Percentiles rank a stretch among this genome's conserved stretches.
phyloP scores from a whole-genome alignment of 495 filamentous ascomycete genomes.

The Hypoxylon perforatum region DNA sequence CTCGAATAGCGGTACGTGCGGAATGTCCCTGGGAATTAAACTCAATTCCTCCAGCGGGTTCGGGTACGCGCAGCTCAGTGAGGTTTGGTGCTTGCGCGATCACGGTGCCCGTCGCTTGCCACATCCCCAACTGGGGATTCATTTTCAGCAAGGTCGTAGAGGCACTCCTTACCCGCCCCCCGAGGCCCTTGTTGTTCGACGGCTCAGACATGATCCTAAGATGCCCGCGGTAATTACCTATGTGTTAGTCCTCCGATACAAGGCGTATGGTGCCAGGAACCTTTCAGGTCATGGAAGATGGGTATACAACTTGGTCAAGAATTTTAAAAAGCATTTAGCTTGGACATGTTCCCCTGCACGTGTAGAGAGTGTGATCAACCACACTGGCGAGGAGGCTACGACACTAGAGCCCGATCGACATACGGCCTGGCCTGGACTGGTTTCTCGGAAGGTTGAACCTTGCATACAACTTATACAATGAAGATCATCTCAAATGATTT shows the following conservation, averaged over 20 bases:
- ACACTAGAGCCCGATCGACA: not conserved
- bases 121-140: slow-evolving; percentile 50
- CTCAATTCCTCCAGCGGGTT: slow-evolving; percentile 30
- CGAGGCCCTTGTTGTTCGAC: slow-evolving; percentile 13
- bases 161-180: slow-evolving; percentile 38
- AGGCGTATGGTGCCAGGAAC: not conserved
- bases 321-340: no score
- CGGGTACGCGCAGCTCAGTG: slow-evolving; percentile 42
- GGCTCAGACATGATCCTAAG: slow-evolving; percentile 15
- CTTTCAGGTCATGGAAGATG: no score
- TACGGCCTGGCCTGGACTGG: not conserved
- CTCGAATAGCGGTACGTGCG: slow-evolving; percentile 22
- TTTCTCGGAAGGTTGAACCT: not conserved
- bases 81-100: slow-evolving; percentile 47
- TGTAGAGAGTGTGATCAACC: no score
- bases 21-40: slow-evolving; percentile 38
- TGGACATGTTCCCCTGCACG: no score
- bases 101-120: slow-evolving; percentile 48
- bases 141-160: slow-evolving; percentile 47
- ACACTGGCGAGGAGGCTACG: no score
- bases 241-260: not conserved
- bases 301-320: no score
- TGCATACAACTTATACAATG: not conserved
- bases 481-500: no score
- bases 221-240: not conserved